These are phyloP conservation scores for Kwoniella dejecticola DNA, from an alignment of 768 basidiomycete genomes.

Conservation along the genomic window DNA sequence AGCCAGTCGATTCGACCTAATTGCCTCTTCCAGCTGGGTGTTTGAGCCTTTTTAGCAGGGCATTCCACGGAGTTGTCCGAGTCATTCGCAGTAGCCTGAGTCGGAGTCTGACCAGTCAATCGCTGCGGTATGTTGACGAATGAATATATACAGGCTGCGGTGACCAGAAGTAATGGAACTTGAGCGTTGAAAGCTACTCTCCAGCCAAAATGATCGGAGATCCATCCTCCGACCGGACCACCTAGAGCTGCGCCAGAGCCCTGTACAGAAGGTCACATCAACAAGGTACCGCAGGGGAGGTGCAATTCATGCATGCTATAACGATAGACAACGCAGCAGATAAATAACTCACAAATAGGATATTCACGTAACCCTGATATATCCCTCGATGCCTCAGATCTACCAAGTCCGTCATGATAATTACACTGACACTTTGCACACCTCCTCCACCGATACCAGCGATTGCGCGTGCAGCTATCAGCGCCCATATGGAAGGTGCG, in stretches of 20 bases:
- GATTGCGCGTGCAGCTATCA: slow-evolving; percentile 37
- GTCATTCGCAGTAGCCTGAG: background rate
- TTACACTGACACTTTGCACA: slow-evolving; percentile 43
- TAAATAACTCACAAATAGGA: slow-evolving; percentile 14
- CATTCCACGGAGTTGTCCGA: too few relatives aligned
- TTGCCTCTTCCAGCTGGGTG: slow-evolving; percentile 20
- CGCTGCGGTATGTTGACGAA: slow-evolving; percentile 13
- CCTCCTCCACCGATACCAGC: slow-evolving; percentile 50
- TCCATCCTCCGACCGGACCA: slow-evolving; percentile 57
- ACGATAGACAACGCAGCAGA: too few relatives aligned
- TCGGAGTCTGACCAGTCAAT: too few relatives aligned
- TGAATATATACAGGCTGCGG: slow-evolving; percentile 5
- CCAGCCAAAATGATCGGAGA: slow-evolving; percentile 85
- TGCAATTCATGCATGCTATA: too few relatives aligned
- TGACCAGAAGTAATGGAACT: slow-evolving; percentile 26
- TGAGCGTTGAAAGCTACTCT: slow-evolving; percentile 55
- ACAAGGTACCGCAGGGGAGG: too few relatives aligned
- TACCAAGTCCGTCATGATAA: slow-evolving; percentile 84
- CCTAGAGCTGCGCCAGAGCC: slow-evolving; percentile 66
- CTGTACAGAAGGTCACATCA: slow-evolving; percentile 34
- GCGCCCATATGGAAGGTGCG: slow-evolving; percentile 35
- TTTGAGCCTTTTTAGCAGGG: background rate
- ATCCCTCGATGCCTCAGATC: slow-evolving; percentile 84
- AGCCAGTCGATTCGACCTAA: slow-evolving; percentile 48
- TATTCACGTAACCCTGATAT: slow-evolving; percentile 68